A percentile compares a stretch with the other conserved stretches of the same genome.
These are phyloP conservation scores for Hericium rajendrae DNA, from an alignment of 768 basidiomycete genomes.

Conservation along the genomic window DNA sequence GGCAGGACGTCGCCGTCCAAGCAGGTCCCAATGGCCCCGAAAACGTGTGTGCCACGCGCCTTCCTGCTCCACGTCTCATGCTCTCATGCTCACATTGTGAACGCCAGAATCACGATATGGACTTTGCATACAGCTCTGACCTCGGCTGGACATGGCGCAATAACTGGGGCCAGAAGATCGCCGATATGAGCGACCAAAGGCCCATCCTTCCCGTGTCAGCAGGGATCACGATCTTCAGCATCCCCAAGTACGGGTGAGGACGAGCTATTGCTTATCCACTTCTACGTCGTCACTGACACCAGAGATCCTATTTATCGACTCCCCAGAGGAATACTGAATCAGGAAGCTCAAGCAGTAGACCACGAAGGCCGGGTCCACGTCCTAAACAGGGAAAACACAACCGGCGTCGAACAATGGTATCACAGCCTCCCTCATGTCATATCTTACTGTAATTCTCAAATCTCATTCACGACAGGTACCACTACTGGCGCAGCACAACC, in stretches of 20 bases:
- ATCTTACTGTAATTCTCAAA: conserved; percentile 5
- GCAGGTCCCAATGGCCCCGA: conserved; percentile 31
- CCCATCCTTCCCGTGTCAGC: conserved; percentile 26
- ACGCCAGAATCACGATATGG: conserved; percentile 29
- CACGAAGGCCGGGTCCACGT: conserved; percentile 23
- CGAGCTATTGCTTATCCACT: too few relatives aligned
- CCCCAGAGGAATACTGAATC: conserved; percentile 24
- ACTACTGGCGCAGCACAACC: conserved; percentile 22
- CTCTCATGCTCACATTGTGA: not conserved
- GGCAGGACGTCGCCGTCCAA: conserved; percentile 28
- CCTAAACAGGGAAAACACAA: conserved; percentile 28
- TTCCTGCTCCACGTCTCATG: not conserved
- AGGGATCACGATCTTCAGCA: conserved; percentile 26
- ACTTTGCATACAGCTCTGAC: conserved; percentile 23
- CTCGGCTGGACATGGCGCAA: conserved; percentile 26
- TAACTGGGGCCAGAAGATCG: conserved; percentile 26
- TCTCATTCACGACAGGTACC: conserved; percentile 15
- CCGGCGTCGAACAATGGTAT: conserved; percentile 25
- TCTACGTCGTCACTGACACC: not conserved
- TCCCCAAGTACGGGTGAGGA: conserved; percentile 27
- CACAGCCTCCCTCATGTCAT: not conserved
- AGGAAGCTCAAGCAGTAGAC: conserved; percentile 25
- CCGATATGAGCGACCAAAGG: conserved; percentile 15
- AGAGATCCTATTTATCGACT: not conserved
- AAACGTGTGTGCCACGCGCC: conserved; percentile 18